A percentile compares a stretch with the other conserved stretches of the same genome.
Evolutionary conservation across 805 yeast species (phyloP).

Genomic region (Metschnikowia orientalis): DNA sequence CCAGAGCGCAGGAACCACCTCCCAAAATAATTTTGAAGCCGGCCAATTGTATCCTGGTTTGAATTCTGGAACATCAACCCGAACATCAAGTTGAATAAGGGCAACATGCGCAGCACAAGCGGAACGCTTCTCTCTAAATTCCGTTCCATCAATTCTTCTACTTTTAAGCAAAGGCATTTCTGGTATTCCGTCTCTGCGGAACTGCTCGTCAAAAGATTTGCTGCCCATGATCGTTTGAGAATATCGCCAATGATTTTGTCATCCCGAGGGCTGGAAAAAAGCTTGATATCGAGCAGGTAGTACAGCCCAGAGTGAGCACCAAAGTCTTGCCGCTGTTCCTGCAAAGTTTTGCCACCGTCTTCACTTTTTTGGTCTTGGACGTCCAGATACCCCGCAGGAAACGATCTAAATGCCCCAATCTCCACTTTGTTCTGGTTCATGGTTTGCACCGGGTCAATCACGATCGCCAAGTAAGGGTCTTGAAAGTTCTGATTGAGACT

Average conservation of each 20-base stretch:
- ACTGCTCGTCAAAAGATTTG: conserved; percentile 11
- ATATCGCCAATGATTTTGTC: conserved; percentile 30
- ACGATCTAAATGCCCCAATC: conserved; percentile 86
- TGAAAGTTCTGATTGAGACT: conserved; percentile 78
- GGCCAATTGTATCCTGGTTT: not conserved
- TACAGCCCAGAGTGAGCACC: conserved; percentile 70
- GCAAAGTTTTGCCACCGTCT: conserved; percentile 3
- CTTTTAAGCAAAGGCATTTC: conserved; percentile 3
- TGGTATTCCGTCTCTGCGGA: conserved; percentile 6
- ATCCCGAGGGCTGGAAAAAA: conserved; percentile 54
- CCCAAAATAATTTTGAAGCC: conserved; percentile 11
- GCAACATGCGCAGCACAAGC: conserved; percentile 2
- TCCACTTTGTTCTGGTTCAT: conserved; percentile 60
- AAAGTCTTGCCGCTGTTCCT: conserved; percentile 43
- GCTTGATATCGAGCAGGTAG: conserved; percentile 59
- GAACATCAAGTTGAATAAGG: conserved; percentile 4
- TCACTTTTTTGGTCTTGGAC: conserved; percentile 5
- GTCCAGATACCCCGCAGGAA: conserved; percentile 36
- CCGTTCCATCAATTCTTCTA: conserved; percentile 1
- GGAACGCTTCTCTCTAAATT: not conserved
- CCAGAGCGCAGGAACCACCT: too few relatives aligned
- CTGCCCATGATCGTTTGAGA: conserved; percentile 23
- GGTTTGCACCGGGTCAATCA: conserved; percentile 78
- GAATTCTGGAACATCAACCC: conserved; percentile 3
- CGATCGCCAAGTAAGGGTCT: conserved; percentile 88